Evolutionary conservation across 495 filamentous ascomycete species (phyloP), one percentile per base, ranked within the genome.

Genomic region (Penicillium lividum): DNA sequence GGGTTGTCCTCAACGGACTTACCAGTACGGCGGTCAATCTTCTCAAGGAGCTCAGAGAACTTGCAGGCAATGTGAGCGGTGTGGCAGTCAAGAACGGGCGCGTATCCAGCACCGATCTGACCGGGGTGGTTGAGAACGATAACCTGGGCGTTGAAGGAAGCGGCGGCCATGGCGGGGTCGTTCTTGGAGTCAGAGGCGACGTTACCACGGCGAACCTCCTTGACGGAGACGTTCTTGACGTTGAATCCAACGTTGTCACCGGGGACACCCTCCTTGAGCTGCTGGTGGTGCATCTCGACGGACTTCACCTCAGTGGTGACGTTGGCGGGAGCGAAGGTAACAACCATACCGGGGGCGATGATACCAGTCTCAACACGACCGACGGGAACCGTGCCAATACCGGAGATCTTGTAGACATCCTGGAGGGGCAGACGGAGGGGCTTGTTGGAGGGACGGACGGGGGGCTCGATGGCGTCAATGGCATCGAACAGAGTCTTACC

Each of bases 171-270:
- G 68, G 94, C 90, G 68, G 94, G 94, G 86, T 98, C 95, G 85
- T 94, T 96, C 92, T 98, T 98, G 85, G 91, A 92, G 88, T 98
- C 94, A 87, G 91, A 90, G 73, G 91, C 91, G 74, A 98, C 95
- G 86, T 98, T 98, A 77, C 94, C 94, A 93, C 94, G 94, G 81
- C 94, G 94, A 75, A 98, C 96, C 78, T 98, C 94, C 91, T 98
- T 98, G 82, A 98, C 95, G 76, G 94, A 98, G 70, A 98, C 94
- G 94, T 98, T 98, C 93, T 97, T 97, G 82, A 98, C 95, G 89
- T 98, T 98, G 92, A 98, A 98, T 69, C 94, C 94, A 74, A 98
- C 94, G 83, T 98, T 98, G 88, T 98, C 94, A 83, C 94, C 94
- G 67, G 94, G 95, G 63, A 91, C 70, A 90, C 94, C 94, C 85